Evolutionary conservation across 345 rosid genomes (phyloP), one percentile per base, ranked within the genome.

Genomic region (Pugionium dolabratum): DNA sequence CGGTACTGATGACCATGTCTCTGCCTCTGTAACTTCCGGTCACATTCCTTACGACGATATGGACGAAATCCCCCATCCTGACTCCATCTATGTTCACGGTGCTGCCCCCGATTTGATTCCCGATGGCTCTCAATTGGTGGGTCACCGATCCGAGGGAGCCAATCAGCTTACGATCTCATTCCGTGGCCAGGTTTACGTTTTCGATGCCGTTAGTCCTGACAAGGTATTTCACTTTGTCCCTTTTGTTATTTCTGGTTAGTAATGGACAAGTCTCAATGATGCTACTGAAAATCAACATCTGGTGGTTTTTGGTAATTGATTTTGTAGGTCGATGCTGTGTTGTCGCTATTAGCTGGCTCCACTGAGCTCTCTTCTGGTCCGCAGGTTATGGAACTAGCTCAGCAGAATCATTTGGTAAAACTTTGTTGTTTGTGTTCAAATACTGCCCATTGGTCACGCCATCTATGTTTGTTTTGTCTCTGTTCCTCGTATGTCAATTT

Each of bases 151-250:
- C 3, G 78, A 41, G 36, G 60, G 67, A 11, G 61, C 49, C 1
- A 71, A 64, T 56, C 96, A 88, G 81, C 88, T 91, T 7, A 83
- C 91, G 4, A 82, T 91, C 71, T 83, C 97, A 29, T 91, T 88
- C 73, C 93, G 90, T 1, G 97, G 96, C 4, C 96, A 91, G 63
- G 93, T 91, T 74, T 91, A 86, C 77, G 96, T 88, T 18, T 91
- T 91, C 25, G 91, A 91, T 64, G 85, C 89, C 11, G 92, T 91
- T 64, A 80, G 84, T 36, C 84, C 85, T 10, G 90, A 91, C 46
- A 91, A 88, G 97, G 97, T 88, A 11, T 2, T 37, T 7, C 28
- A 0, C 28, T 64, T 28, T 67, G 3, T 25, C n/a, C 5, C 11
- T 39, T 60, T 59, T 33, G 31, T 54, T 36, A 4, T 51, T 32